Conservation (phyloP, 2,329 filamentous ascomycete genomes). For the Purpureocillium takamizusanense region DNA sequence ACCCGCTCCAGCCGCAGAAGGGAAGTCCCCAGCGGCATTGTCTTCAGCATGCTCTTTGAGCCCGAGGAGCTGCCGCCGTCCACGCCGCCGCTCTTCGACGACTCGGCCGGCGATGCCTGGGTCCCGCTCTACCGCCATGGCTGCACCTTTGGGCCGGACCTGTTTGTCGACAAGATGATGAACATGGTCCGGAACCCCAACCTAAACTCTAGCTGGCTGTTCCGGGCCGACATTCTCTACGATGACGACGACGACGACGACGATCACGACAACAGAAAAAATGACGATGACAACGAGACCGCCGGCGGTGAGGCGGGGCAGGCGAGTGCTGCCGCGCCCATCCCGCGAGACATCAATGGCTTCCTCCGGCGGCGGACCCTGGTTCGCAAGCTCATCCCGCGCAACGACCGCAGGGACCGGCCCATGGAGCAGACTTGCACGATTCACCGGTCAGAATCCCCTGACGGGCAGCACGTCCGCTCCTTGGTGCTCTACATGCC, state of each 20-base stretch:
- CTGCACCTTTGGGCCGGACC: conserved; percentile 53
- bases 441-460: conserved; percentile 41
- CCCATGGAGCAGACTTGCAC: conserved; percentile 77
- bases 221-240: conserved; percentile 64
- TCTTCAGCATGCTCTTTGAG: conserved; percentile 14
- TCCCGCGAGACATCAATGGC: conserved; percentile 11
- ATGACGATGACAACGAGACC: conserved; percentile 13
- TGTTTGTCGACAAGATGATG: conserved; percentile 60
- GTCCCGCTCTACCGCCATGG: conserved; percentile 42
- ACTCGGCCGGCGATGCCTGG: conserved; percentile 29
- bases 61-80: conserved; percentile 18
- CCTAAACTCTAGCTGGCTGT: conserved; percentile 67
- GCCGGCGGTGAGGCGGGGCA: not conserved
- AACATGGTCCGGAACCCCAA: conserved; percentile 75
- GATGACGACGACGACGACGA: conserved; percentile 16
- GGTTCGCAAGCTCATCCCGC: conserved; percentile 69
- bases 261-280: conserved; percentile 15
- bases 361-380: conserved; percentile 50
- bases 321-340: conserved; percentile 1
- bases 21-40: too few relatives aligned
- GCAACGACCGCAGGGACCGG: conserved; percentile 68
- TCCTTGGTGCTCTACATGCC: conserved; percentile 64
- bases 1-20: too few relatives aligned
- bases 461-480: conserved; percentile 11
- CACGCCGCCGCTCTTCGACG: conserved; percentile 16